A percentile compares a stretch with the other conserved stretches of the same genome.
Evolutionary conservation across 1,284 basidiomycete species (phyloP).

Genomic region (Earliella scabrosa): DNA sequence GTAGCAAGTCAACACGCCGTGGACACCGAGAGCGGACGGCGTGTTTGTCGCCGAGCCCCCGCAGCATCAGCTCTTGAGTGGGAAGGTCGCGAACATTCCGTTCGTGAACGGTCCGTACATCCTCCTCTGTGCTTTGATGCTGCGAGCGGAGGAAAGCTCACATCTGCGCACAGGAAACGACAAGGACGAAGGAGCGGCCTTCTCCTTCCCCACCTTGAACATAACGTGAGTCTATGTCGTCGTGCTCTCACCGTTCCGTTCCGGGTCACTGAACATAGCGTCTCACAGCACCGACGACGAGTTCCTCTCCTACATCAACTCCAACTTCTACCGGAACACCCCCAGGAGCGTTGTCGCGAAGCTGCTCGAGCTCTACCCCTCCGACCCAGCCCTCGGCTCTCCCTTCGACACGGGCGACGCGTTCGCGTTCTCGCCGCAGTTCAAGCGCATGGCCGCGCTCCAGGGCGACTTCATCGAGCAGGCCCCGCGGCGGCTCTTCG

Average conservation of each 20-base stretch:
- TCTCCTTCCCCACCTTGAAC: slow-evolving; percentile 29
- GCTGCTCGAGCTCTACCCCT: slow-evolving; percentile 37
- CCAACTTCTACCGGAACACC: slow-evolving; percentile 11
- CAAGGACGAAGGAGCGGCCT: slow-evolving; percentile 39
- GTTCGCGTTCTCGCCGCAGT: slow-evolving; percentile 49
- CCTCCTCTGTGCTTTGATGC: too few species aligned
- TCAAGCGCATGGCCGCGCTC: slow-evolving; percentile 55
- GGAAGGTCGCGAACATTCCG: slow-evolving; percentile 31
- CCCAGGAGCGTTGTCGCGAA: background rate
- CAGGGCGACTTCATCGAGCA: slow-evolving; percentile 54
- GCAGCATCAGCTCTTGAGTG: slow-evolving; percentile 1
- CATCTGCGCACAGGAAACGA: slow-evolving; percentile 34
- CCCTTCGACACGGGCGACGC: slow-evolving; percentile 51
- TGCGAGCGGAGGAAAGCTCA: too few species aligned
- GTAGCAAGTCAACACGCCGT: slow-evolving; percentile 27
- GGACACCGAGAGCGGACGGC: slow-evolving; percentile 44
- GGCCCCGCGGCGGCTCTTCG: slow-evolving; percentile 40
- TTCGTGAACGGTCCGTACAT: slow-evolving; percentile 25
- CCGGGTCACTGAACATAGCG: too few species aligned
- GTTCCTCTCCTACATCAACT: slow-evolving; percentile 19
- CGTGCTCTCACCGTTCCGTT: too few species aligned
- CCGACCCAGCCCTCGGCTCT: slow-evolving; percentile 48
- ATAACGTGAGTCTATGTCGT: slow-evolving; percentile 20
- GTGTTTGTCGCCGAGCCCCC: slow-evolving; percentile 34
- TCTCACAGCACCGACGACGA: slow-evolving; percentile 20